phyloP scores from a whole-genome alignment of 2,329 filamentous ascomycete species.

The Sarocladium strictum region DNA sequence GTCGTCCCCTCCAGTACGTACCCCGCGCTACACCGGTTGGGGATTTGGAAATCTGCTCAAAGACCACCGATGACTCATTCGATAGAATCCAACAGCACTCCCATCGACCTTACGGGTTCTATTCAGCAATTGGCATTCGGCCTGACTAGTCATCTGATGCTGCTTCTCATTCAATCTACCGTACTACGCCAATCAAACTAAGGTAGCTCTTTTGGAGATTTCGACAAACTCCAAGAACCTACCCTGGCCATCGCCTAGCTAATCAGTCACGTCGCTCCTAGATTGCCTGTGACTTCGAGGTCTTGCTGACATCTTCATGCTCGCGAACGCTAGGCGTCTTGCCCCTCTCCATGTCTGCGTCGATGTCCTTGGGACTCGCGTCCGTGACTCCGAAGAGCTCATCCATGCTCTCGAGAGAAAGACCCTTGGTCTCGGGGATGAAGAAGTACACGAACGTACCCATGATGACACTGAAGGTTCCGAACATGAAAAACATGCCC shows the following conservation, averaged over 20 bases:
- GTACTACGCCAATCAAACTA: no score
- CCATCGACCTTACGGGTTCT: no score
- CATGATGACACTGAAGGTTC: slow-evolving; percentile 60
- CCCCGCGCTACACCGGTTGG: neutral
- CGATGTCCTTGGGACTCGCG: slow-evolving; percentile 21
- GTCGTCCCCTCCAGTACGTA: neutral
- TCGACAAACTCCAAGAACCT: no score
- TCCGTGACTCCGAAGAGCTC: slow-evolving; percentile 58
- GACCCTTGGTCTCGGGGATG: slow-evolving; percentile 66
- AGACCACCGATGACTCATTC: no score
- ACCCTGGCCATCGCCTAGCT: no score
- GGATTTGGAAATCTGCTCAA: neutral
- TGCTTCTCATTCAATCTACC: no score
- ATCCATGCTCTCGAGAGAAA: slow-evolving; percentile 58
- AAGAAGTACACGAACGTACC: slow-evolving; percentile 61
- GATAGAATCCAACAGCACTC: no score
- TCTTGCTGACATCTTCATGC: slow-evolving; percentile 17
- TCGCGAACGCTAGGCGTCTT: slow-evolving; percentile 26
- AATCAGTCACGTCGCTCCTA: no score
- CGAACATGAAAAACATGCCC: slow-evolving; percentile 65
- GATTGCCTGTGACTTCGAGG: neutral
- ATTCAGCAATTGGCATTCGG: no score
- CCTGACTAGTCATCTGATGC: no score
- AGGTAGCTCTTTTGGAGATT: no score
- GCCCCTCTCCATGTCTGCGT: slow-evolving; percentile 23